phyloP scores from a whole-genome alignment of 192 early-diverging fungal genomes.

The Paraglomus brasilianum region DNA sequence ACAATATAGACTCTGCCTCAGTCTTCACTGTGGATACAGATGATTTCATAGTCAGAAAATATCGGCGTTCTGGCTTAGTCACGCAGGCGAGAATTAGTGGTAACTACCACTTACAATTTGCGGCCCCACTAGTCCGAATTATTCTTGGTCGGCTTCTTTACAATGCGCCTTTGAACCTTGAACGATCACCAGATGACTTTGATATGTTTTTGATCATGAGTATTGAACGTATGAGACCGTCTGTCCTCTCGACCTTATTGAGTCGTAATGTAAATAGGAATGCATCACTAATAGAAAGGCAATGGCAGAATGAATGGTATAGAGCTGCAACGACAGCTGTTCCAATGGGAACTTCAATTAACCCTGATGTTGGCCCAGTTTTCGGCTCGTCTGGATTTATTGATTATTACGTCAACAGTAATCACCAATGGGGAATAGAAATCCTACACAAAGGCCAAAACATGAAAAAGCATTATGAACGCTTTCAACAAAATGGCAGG shows the following conservation, averaged over 20 bases:
- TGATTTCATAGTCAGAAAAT: too few species aligned
- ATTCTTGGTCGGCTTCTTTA: not conserved
- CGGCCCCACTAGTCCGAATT: not conserved
- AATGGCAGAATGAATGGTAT: not conserved
- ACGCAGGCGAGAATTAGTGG: not conserved
- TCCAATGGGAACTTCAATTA: not conserved
- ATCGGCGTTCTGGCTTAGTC: not conserved
- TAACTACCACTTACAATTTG: not conserved
- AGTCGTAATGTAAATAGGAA: not conserved
- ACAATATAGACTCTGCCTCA: too few species aligned
- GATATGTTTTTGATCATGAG: not conserved
- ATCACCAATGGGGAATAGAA: constrained; percentile 28
- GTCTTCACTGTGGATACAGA: too few species aligned
- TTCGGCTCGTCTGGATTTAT: not conserved
- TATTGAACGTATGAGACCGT: not conserved
- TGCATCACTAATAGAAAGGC: not conserved
- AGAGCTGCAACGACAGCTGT: not conserved
- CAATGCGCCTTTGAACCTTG: not conserved
- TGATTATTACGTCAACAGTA: constrained; percentile 18
- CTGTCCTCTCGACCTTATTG: not conserved
- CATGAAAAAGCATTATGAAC: constrained; percentile 7
- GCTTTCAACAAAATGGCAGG: constrained; percentile 15
- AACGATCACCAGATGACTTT: not conserved
- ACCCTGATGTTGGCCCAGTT: not conserved
- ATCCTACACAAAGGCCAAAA: not conserved